phyloP scores from a whole-genome alignment of 768 basidiomycete species.

The Holtermanniella nyarrowii region DNA sequence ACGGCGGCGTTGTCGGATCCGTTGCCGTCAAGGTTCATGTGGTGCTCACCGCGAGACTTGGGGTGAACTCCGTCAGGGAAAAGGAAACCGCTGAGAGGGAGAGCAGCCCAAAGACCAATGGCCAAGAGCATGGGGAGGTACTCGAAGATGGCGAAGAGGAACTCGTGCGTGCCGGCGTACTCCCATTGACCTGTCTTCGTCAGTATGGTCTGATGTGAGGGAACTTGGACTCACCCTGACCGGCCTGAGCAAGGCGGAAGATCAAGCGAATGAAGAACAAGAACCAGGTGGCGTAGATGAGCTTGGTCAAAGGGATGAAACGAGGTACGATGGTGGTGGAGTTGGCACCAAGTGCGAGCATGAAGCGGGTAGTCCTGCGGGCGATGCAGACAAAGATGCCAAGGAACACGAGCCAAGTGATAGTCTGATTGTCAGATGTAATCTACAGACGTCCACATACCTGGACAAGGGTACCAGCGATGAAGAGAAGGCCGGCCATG shows the following conservation, averaged over 20 bases:
- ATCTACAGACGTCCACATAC: not conserved
- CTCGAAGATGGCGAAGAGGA: not conserved
- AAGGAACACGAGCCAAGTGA: constrained; percentile 23
- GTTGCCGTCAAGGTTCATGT: not conserved
- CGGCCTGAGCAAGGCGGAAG: constrained; percentile 21
- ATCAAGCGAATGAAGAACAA: constrained; percentile 22
- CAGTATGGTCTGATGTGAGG: not conserved
- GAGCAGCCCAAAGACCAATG: not conserved
- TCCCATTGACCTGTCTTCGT: not conserved
- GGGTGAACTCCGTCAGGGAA: not conserved
- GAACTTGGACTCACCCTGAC: constrained; percentile 16
- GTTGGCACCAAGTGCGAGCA: constrained; percentile 1
- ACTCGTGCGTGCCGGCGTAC: not conserved
- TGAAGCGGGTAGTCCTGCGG: constrained; percentile 11
- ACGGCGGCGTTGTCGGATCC: too few relatives aligned
- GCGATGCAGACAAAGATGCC: constrained; percentile 17
- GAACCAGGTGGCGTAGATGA: constrained; percentile 13
- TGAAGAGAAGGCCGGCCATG: constrained; percentile 4
- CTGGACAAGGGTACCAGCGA: not conserved
- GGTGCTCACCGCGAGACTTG: not conserved
- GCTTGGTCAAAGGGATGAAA: constrained; percentile 11
- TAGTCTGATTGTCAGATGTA: constrained; percentile 6
- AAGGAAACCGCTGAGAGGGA: not conserved
- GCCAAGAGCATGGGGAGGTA: not conserved
- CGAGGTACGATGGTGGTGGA: constrained; percentile 8